A percentile compares a stretch with the other conserved stretches of the same genome.
phyloP scores from a whole-genome alignment of 495 filamentous ascomycete genomes.

The Rusavskia elegans region DNA sequence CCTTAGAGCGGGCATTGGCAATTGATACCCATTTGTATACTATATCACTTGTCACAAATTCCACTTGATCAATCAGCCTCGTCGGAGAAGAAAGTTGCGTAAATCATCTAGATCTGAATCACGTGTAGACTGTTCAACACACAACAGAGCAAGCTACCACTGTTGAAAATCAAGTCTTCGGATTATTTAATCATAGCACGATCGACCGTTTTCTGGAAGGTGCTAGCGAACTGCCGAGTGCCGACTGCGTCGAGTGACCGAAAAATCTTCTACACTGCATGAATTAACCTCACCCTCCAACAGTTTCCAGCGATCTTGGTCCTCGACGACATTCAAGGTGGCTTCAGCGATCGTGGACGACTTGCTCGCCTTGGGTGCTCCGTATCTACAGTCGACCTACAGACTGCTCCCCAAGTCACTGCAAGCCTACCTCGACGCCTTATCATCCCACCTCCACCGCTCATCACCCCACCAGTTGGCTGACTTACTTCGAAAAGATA shows the following conservation, averaged over 20 bases:
- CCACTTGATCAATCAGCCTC: too few species aligned
- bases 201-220: neutral
- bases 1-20: too few species aligned
- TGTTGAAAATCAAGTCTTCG: too few species aligned
- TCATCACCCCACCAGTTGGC: conserved; percentile 25
- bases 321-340: conserved; percentile 16
- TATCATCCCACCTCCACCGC: conserved; percentile 20
- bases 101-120: too few species aligned
- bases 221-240: neutral
- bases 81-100: too few species aligned
- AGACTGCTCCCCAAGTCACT: conserved; percentile 34
- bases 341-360: conserved; percentile 33
- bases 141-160: too few species aligned
- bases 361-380: conserved; percentile 21
- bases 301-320: conserved; percentile 24
- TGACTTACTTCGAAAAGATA: neutral
- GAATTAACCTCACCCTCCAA: neutral
- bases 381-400: conserved; percentile 36
- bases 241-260: neutral
- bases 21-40: too few species aligned
- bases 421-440: conserved; percentile 21
- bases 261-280: too few species aligned
- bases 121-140: too few species aligned
- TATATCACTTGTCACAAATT: too few species aligned
- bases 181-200: too few species aligned